Percentiles rank a stretch among this genome's conserved stretches.
Conservation (phyloP, 257 asterid species). For the Osmanthus fragrans region DNA sequence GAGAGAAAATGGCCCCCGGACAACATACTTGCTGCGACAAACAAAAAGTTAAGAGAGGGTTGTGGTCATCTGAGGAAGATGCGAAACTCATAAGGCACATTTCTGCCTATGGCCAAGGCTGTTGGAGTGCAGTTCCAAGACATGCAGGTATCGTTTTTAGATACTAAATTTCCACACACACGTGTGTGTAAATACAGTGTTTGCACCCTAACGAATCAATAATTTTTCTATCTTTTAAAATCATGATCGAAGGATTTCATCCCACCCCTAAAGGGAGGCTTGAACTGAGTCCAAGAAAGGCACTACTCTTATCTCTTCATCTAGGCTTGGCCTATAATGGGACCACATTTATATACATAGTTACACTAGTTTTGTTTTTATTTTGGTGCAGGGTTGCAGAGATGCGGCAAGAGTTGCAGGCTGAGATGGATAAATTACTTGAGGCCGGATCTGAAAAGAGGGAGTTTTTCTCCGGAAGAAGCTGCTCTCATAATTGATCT, state of each 20-base stretch:
- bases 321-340: neutral
- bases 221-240: neutral
- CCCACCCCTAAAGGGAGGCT: too few relatives aligned
- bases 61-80: constrained; percentile 60
- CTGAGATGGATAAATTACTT: constrained; percentile 59
- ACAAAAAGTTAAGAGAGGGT: constrained; percentile 49
- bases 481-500: constrained; percentile 47
- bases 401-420: constrained; percentile 60
- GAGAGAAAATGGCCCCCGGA: constrained; percentile 27
- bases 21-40: constrained; percentile 56
- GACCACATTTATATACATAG: neutral
- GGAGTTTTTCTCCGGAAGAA: constrained; percentile 47
- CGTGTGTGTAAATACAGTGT: too few relatives aligned
- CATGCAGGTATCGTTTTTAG: constrained; percentile 35
- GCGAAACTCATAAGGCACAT: constrained; percentile 47
- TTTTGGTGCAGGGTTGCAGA: constrained; percentile 38
- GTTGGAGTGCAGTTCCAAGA: constrained; percentile 51
- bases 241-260: too few relatives aligned
- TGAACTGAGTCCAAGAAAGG: too few relatives aligned
- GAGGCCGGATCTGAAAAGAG: constrained; percentile 52
- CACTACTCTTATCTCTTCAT: neutral
- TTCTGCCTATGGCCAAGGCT: constrained; percentile 42
- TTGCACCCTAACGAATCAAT: too few relatives aligned
- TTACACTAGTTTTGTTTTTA: neutral
- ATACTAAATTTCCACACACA: too few relatives aligned